phyloP scores from a whole-genome alignment of 1,284 basidiomycete species.

The Naganishia cerealis region DNA sequence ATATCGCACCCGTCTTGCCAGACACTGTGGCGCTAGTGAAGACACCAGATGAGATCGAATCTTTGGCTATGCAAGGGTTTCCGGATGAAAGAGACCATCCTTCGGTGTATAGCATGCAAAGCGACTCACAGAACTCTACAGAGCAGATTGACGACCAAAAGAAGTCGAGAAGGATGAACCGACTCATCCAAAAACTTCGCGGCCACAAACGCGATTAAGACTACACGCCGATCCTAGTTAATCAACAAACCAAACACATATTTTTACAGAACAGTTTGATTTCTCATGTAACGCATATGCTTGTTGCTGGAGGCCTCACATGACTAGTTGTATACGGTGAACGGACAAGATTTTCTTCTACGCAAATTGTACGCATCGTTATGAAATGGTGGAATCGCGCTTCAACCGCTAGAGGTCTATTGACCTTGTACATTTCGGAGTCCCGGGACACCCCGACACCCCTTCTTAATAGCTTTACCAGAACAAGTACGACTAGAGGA shows the following conservation, averaged over 20 bases:
- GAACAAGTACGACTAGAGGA: no score
- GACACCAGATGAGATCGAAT: constrained; percentile 14
- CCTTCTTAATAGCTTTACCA: no score
- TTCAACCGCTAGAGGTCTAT: no score
- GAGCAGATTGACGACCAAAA: constrained; percentile 1
- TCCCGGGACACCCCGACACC: no score
- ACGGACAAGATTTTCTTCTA: background rate
- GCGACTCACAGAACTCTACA: constrained; percentile 13
- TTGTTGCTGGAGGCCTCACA: background rate
- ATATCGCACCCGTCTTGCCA: constrained; percentile 3
- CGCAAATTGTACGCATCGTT: background rate
- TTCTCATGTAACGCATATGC: background rate
- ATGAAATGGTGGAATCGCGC: no score
- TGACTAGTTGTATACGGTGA: background rate
- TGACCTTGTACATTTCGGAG: no score
- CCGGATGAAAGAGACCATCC: background rate
- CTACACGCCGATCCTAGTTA: background rate
- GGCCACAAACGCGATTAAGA: constrained; percentile 6
- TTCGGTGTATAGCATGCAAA: background rate
- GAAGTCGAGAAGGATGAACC: constrained; percentile 25
- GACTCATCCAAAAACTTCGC: constrained; percentile 21
- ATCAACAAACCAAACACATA: background rate
- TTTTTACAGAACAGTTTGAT: background rate
- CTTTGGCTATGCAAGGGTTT: background rate
- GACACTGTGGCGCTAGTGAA: constrained; percentile 20